Base-by-base conservation (phyloP, 805 yeast genomes). In the Maudiozyma saulgeensis region DNA sequence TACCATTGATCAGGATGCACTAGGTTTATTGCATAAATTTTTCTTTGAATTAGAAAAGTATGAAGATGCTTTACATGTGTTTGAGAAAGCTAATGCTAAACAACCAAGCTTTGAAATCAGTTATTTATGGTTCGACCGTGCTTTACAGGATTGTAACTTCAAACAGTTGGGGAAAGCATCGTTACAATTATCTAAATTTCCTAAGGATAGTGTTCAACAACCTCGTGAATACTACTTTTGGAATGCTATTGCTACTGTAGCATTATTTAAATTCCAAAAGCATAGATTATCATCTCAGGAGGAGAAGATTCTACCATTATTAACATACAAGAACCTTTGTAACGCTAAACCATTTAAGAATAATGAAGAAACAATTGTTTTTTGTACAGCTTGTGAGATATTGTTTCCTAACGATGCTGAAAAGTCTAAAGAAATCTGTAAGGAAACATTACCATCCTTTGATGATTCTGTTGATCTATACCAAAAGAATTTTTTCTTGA, bases 301-400 rank as follows among this genome's bases (percentile, higher is more conserved):
- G 54, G 58, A 60, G 45, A 68, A 62, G 38, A 64, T 88, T 38
- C 78, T 78, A 51, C 82, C 87, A 1, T 69, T 74, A 50, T 67
- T 88, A 34, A 90, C 88, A 0, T 58, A 73, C 50, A 79, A 82
- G 54, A 61, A 83, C 53, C 61, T 84, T 28, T 79, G 76, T 28
- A 64, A 66, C n/a, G 60, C 75, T 16, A 68, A 69, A 42, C 87
- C 91, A 1, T 69, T 73, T 43, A 55, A 68, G 40, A 69, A 72
- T 19, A 78, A 83, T 8, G 95, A 87, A 56, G 95, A 89, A 51
- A 67, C 76, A 2, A 87, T 69, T 54, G 77, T 87, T 2, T 74
- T 74, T 50, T 80, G 79, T 2, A 67, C 72, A 41, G 72, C 86
- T 2, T 64, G 81, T 51, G 63, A 68, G 43, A 63, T 67, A 42